Base-by-base conservation (phyloP, 352 stramenopile species). In the Phytophthora pisi region DNA sequence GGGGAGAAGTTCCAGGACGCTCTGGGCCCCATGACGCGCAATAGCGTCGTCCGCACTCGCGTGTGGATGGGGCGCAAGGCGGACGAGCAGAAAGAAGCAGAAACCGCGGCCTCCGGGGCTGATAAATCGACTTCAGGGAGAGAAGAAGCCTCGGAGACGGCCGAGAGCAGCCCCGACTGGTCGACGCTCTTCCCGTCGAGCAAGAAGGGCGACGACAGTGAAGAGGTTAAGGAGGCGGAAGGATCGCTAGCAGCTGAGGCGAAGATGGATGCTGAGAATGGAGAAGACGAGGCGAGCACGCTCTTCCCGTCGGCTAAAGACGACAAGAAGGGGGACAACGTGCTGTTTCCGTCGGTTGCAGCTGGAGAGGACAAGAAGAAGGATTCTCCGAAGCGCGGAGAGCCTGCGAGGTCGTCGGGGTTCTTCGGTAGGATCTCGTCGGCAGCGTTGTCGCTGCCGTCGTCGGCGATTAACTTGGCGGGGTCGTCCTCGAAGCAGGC, bases 391-490 rank as follows among this genome's bases (percentile, higher is more conserved):
- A 75, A 78, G 52, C 45, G 42, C 58, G 67, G 62, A 26, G 64
- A 59, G 13, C 42, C 65, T 16, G 64, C 64, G 40, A 68, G 57
- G 3, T 77, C 64, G 11, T 58, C 64, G 11, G 82, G 82, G 2
- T 92, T 91, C 40, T 90, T 92, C 50, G 82, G 79, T 13, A 82
- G 82, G 38, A 77, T 92, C 4, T 90, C 82, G 0, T 79, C 82
- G 5, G 74, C 81, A 5, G 81, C 83, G 2, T 45, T 89, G 2
- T 90, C 82, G 10, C 63, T 93, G 43, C 86, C 86, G 16, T 81
- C 74, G 20, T 91, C 83, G 0, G 74, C 88, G 3, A 81, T 92
- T 50, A 89, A 81, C 24, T 57, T 92, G 18, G 82, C 84, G 11
- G 82, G 80, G 1, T 73, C 77, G 18, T 90, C 84, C 28, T 90